Conservation (phyloP, 805 yeast species). For the Candida dajiaensis region DNA sequence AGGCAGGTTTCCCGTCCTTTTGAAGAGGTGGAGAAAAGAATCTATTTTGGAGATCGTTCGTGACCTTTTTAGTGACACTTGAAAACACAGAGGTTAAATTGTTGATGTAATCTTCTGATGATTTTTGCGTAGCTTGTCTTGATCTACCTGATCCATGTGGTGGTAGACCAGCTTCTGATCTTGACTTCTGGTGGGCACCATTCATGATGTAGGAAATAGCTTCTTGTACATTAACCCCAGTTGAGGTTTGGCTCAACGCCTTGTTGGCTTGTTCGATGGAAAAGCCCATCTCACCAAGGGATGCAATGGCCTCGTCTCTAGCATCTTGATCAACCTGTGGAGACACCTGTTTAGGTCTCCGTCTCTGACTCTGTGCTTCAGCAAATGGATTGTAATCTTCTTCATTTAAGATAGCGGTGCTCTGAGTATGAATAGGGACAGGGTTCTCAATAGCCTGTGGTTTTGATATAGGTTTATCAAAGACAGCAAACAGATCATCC, state of each 20-base stretch:
- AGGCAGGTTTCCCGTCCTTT: slow-evolving; percentile 48
- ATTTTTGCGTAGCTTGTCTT: background rate
- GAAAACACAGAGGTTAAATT: slow-evolving; percentile 17
- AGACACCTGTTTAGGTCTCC: slow-evolving; percentile 1
- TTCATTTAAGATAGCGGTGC: background rate
- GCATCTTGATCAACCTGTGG: slow-evolving; percentile 13
- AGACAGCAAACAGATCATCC: slow-evolving; percentile 28
- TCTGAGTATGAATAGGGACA: slow-evolving; percentile 1
- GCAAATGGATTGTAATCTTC: background rate
- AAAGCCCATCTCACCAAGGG: slow-evolving; percentile 77
- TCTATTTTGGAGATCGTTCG: slow-evolving; percentile 27
- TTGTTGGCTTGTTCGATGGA: slow-evolving; percentile 49
- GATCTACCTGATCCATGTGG: slow-evolving; percentile 3
- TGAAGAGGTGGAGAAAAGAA: slow-evolving; percentile 14
- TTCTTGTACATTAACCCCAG: slow-evolving; percentile 52
- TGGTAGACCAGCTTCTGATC: slow-evolving; percentile 23
- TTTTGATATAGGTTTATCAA: slow-evolving; percentile 20
- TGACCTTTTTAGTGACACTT: slow-evolving; percentile 18
- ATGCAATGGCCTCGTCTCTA: slow-evolving; percentile 53
- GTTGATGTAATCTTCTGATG: slow-evolving; percentile 16
- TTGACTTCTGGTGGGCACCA: slow-evolving; percentile 42
- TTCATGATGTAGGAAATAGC: slow-evolving; percentile 66
- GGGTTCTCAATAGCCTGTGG: slow-evolving; percentile 3
- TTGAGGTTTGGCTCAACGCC: slow-evolving; percentile 47
- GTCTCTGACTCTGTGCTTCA: slow-evolving; percentile 1